Percentiles rank a stretch among this genome's conserved stretches.
Conservation (phyloP, 257 asterid genomes). For the Prunella vulgaris region DNA sequence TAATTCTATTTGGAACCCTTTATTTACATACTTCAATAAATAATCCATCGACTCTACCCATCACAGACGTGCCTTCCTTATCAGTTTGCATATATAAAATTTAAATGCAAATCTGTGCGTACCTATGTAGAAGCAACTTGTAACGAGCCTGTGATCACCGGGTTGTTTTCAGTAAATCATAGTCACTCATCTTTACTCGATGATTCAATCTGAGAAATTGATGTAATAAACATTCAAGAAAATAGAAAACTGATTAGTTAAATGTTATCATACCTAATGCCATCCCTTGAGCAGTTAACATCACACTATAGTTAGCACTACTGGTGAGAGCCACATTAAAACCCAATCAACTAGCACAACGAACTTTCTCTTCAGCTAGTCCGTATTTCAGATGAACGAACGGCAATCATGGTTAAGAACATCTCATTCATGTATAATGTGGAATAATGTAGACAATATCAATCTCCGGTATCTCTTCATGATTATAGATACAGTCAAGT, state of each 20-base stretch:
- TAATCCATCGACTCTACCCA: too few species aligned
- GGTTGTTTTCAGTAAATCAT: not conserved
- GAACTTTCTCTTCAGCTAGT: too few species aligned
- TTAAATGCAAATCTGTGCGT: not conserved
- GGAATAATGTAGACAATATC: too few species aligned
- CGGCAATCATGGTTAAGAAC: too few species aligned
- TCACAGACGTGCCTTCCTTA: too few species aligned
- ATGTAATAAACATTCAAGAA: not conserved
- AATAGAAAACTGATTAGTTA: not conserved
- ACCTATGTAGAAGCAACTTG: constrained; percentile 9
- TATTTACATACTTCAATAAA: too few species aligned
- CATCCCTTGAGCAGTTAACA: constrained; percentile 29
- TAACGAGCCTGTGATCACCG: not conserved
- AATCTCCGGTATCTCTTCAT: too few species aligned
- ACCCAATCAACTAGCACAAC: too few species aligned
- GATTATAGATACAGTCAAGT: not conserved
- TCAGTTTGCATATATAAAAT: not conserved
- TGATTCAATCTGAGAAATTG: constrained; percentile 3
- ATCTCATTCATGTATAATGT: too few species aligned
- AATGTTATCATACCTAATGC: constrained; percentile 21
- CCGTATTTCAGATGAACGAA: too few species aligned
- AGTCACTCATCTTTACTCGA: not conserved
- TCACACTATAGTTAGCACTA: constrained; percentile 17
- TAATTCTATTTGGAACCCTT: too few species aligned
- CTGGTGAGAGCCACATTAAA: constrained; percentile 22